Percentiles rank a stretch among this genome's conserved stretches.
Conservation (phyloP, 1,284 basidiomycete genomes). For the Psilocybe mexicana region DNA sequence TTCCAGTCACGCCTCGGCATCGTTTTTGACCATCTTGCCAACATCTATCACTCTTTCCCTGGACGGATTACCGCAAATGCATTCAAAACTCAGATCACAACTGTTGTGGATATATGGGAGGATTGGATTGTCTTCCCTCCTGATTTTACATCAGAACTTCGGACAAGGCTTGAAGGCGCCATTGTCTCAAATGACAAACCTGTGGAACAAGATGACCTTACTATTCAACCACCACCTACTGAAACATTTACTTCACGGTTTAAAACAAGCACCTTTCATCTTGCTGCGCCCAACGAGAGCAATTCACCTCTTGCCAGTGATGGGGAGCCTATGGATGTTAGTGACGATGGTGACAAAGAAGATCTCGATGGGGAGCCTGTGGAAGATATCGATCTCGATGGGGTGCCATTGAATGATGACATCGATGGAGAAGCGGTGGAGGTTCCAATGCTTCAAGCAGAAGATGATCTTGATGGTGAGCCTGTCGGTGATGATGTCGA, state of each 20-base stretch:
- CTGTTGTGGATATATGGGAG: conserved; percentile 92
- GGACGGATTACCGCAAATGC: conserved; percentile 92
- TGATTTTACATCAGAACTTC: conserved; percentile 74
- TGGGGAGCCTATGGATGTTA: conserved; percentile 48
- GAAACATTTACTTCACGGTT: conserved; percentile 60
- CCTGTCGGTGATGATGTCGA: conserved; percentile 40
- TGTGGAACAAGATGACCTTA: conserved; percentile 30
- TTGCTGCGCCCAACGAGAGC: conserved; percentile 44
- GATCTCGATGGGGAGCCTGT: conserved; percentile 52
- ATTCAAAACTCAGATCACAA: conserved; percentile 87
- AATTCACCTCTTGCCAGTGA: conserved; percentile 34
- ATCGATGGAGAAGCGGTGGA: conserved; percentile 54
- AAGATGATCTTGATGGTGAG: conserved; percentile 42
- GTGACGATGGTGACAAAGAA: conserved; percentile 35
- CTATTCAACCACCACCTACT: conserved; percentile 32
- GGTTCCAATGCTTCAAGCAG: conserved; percentile 45
- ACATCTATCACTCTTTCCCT: conserved; percentile 89
- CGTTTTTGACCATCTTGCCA: conserved; percentile 93
- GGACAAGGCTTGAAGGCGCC: conserved; percentile 71
- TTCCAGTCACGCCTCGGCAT: conserved; percentile 86
- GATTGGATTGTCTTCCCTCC: conserved; percentile 93
- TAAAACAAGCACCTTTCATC: conserved; percentile 77
- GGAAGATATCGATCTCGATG: conserved; percentile 46
- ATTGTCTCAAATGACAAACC: conserved; percentile 31
- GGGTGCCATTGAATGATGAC: conserved; percentile 42